A percentile compares a stretch with the other conserved stretches of the same genome.
Conservation (phyloP, 1,284 basidiomycete genomes). For the Ceratobasidium theobromae region DNA sequence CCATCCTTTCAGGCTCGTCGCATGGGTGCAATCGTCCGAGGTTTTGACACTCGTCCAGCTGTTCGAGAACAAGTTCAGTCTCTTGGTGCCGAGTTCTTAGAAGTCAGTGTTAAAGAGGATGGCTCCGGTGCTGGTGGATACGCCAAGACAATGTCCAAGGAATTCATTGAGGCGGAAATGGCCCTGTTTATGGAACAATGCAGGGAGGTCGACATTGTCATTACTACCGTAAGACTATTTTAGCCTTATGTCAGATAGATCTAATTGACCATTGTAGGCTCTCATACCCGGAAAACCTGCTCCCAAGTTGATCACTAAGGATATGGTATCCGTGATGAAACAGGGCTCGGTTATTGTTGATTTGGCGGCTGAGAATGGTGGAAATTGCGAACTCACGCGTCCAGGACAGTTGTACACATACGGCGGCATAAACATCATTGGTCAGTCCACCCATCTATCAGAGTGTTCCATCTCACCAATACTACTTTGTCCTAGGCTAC, state of each 20-base stretch:
- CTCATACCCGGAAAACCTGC: slow-evolving; percentile 81
- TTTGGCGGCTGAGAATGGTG: slow-evolving; percentile 79
- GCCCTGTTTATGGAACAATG: slow-evolving; percentile 81
- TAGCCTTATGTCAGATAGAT: neutral
- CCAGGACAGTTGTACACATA: slow-evolving; percentile 70
- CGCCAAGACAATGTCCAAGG: slow-evolving; percentile 88
- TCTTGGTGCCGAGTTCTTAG: slow-evolving; percentile 82
- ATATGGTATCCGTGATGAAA: slow-evolving; percentile 85
- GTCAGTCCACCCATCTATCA: slow-evolving; percentile 45
- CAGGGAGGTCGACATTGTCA: slow-evolving; percentile 82
- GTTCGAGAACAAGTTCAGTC: slow-evolving; percentile 85
- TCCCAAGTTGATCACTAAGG: slow-evolving; percentile 75
- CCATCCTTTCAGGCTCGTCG: slow-evolving; percentile 58
- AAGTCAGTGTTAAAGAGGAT: slow-evolving; percentile 74
- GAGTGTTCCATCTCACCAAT: neutral
- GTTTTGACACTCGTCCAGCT: slow-evolving; percentile 79
- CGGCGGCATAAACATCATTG: slow-evolving; percentile 76
- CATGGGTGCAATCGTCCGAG: slow-evolving; percentile 81
- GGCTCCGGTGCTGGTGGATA: slow-evolving; percentile 79
- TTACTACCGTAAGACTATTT: slow-evolving; percentile 66
- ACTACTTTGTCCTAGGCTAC: slow-evolving; percentile 53
- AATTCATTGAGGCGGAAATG: slow-evolving; percentile 87
- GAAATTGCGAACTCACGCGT: slow-evolving; percentile 77
- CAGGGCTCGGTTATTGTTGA: slow-evolving; percentile 85
- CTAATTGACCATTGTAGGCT: slow-evolving; percentile 50